Percentiles rank a stretch among this genome's conserved stretches.
Conservation (phyloP, 805 yeast genomes). For the Starmera caribaea region DNA sequence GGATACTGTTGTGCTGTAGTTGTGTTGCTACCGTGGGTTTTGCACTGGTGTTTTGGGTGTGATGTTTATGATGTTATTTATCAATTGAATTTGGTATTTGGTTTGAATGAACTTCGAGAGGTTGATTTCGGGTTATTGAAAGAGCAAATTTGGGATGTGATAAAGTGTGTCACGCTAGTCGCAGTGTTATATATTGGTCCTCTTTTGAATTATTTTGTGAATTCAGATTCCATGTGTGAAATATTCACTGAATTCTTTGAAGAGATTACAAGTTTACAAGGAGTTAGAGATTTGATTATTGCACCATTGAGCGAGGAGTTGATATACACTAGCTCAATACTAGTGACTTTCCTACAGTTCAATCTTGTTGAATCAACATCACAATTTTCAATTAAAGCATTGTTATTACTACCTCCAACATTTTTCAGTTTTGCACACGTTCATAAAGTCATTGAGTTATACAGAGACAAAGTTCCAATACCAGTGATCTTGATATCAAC, state of each 20-base stretch:
- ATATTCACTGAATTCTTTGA: slow-evolving; percentile 12
- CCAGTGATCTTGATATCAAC: slow-evolving; percentile 26
- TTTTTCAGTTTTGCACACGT: slow-evolving; percentile 72
- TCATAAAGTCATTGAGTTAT: slow-evolving; percentile 56
- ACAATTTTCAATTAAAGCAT: slow-evolving; percentile 4
- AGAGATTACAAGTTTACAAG: slow-evolving; percentile 23
- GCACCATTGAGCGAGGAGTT: slow-evolving; percentile 80
- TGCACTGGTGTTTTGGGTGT: not conserved
- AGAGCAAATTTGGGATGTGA: no score
- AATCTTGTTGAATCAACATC: not conserved
- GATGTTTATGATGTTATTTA: no score
- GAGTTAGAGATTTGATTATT: slow-evolving; percentile 46
- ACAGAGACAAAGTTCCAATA: slow-evolving; percentile 19
- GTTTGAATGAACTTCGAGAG: no score
- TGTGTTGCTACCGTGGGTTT: not conserved
- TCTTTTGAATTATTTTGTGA: slow-evolving; percentile 24
- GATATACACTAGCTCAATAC: slow-evolving; percentile 45
- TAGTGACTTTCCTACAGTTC: slow-evolving; percentile 21
- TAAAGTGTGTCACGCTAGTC: slow-evolving; percentile 20
- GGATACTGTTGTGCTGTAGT: slow-evolving; percentile 6
- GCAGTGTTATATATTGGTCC: slow-evolving; percentile 41
- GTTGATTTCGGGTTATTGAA: no score
- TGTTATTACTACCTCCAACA: slow-evolving; percentile 41
- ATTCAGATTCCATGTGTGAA: slow-evolving; percentile 6
- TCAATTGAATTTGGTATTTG: no score